Percentiles rank a stretch among this genome's conserved stretches.
Evolutionary conservation across 129 eudicot species (phyloP).

Genomic region (Flaveria brownii): DNA sequence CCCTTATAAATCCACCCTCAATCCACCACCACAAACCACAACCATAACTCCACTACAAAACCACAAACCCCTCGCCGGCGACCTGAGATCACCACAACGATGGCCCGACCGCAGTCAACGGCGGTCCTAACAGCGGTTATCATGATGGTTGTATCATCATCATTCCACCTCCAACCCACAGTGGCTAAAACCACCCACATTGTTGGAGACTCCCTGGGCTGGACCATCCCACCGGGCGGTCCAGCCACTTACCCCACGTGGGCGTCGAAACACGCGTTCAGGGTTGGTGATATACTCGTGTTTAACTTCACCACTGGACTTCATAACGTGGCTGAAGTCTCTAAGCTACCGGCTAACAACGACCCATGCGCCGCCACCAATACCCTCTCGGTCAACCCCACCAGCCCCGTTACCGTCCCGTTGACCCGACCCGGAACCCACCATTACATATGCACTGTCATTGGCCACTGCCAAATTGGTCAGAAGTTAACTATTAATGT

Average conservation of each 20-base stretch:
- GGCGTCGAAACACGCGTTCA: conserved; percentile 39
- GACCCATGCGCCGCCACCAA: conserved; percentile 50
- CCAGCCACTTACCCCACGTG: conserved; percentile 35
- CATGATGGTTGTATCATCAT: conserved; percentile 12
- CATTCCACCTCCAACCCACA: conserved; percentile 5
- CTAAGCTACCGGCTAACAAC: conserved; percentile 30
- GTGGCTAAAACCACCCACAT: conserved; percentile 26
- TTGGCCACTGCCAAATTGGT: conserved; percentile 53
- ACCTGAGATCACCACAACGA: conserved; percentile 12
- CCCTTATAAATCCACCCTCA: conserved; percentile 20
- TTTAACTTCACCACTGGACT: conserved; percentile 49
- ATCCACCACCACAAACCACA: background rate
- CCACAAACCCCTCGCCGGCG: background rate
- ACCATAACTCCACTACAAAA: background rate
- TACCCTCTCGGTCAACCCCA: conserved; percentile 44
- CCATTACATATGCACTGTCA: conserved; percentile 53
- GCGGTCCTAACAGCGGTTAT: background rate
- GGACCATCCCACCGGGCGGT: conserved; percentile 33
- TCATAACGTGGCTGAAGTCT: conserved; percentile 61
- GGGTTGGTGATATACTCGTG: conserved; percentile 39
- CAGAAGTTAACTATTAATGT: conserved; percentile 62
- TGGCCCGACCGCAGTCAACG: conserved; percentile 17
- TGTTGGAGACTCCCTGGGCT: conserved; percentile 43
- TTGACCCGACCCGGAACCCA: conserved; percentile 45
- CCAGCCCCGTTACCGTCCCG: conserved; percentile 48